These are phyloP conservation scores for Penicillium nucicola DNA, from an alignment of 495 filamentous ascomycete species.

Conservation along the genomic window DNA sequence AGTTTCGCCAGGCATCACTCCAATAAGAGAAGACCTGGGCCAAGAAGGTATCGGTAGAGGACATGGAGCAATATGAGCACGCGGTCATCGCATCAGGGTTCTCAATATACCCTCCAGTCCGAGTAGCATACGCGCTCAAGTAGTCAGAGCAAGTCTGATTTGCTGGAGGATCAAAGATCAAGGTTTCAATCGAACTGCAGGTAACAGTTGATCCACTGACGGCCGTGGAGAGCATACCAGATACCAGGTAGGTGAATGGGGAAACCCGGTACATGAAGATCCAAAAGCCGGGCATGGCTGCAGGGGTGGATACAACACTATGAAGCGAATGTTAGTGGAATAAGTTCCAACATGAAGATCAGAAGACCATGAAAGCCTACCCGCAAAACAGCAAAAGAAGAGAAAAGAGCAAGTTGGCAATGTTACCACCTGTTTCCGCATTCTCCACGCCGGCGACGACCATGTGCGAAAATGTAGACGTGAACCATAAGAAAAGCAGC, in stretches of 20 bases:
- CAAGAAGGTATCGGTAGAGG: slow-evolving; percentile 61
- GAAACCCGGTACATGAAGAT: slow-evolving; percentile 80
- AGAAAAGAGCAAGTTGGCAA: slow-evolving; percentile 61
- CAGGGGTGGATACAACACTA: slow-evolving; percentile 65
- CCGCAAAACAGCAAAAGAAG: slow-evolving; percentile 59
- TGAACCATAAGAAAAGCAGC: slow-evolving; percentile 54
- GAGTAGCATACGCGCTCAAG: slow-evolving; percentile 46
- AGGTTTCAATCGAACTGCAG: slow-evolving; percentile 57
- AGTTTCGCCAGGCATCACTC: slow-evolving; percentile 68
- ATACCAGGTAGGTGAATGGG: slow-evolving; percentile 70
- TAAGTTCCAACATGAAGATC: not conserved
- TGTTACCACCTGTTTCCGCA: slow-evolving; percentile 59
- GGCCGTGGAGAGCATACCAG: slow-evolving; percentile 58
- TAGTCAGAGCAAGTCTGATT: slow-evolving; percentile 55
- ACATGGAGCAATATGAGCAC: slow-evolving; percentile 64
- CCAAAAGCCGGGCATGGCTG: slow-evolving; percentile 68
- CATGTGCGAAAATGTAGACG: slow-evolving; percentile 64
- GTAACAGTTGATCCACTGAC: slow-evolving; percentile 55
- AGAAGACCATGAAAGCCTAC: slow-evolving; percentile 27
- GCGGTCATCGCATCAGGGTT: slow-evolving; percentile 45
- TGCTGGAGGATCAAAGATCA: slow-evolving; percentile 50
- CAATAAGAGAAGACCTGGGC: slow-evolving; percentile 46
- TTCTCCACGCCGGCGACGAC: slow-evolving; percentile 60
- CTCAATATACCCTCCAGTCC: slow-evolving; percentile 52
- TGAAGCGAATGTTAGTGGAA: slow-evolving; percentile 6